phyloP scores from a whole-genome alignment of 163 green algal genomes.

The Chlamydomonas reinhardtii region DNA sequence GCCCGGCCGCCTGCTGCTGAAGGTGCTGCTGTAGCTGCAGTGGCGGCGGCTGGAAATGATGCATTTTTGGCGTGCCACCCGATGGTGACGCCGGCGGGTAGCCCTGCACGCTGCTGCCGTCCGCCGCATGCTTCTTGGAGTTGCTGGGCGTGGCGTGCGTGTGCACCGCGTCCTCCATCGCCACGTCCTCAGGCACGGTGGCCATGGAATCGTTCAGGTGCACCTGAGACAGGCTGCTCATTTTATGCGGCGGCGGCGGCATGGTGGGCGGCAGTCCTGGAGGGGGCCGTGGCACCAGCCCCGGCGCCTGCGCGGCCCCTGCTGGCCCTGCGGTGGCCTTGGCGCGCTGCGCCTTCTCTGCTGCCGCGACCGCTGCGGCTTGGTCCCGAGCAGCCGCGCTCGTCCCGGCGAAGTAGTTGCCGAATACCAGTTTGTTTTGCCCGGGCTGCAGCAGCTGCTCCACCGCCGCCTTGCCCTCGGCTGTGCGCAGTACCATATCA shows the following conservation, averaged over 20 bases:
- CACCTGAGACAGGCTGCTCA: neutral
- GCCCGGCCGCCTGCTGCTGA: neutral
- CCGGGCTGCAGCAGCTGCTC: conserved; percentile 57
- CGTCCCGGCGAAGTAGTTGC: conserved; percentile 61
- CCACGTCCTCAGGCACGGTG: conserved; percentile 37
- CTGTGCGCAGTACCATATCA: conserved; percentile 56
- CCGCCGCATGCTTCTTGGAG: conserved; percentile 11
- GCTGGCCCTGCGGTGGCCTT: neutral
- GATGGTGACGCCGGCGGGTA: neutral
- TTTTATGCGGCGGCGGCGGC: too few relatives aligned
- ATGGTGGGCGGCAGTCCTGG: neutral
- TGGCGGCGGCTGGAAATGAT: neutral
- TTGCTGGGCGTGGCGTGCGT: neutral
- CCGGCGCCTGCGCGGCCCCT: neutral
- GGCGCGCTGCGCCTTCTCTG: conserved; percentile 15
- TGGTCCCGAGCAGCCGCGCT: conserved; percentile 41
- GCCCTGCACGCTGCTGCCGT: conserved; percentile 22
- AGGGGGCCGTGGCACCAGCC: neutral
- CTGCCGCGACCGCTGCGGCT: conserved; percentile 20
- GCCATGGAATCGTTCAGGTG: conserved; percentile 17
- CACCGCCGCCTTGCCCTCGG: conserved; percentile 56
- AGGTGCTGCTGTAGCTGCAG: neutral
- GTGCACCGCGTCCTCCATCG: conserved; percentile 21
- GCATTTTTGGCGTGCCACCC: neutral
- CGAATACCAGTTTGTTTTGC: conserved; percentile 64